A percentile compares a stretch with the other conserved stretches of the same genome.
These are phyloP conservation scores for Ceratobasidium theobromae DNA, from an alignment of 1,284 basidiomycete genomes.

Conservation along the genomic window DNA sequence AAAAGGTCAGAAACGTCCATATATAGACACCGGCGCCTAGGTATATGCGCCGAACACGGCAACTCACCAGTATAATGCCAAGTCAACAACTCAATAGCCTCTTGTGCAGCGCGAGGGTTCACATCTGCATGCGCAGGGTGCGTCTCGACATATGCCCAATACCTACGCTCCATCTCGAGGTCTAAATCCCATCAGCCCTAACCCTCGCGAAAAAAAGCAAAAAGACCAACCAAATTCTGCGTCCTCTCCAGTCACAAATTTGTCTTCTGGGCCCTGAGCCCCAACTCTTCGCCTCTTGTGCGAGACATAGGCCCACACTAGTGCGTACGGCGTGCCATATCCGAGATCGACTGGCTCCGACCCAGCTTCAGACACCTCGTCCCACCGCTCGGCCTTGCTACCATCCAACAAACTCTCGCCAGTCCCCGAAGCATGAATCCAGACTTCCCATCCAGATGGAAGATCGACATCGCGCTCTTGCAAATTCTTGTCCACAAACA, in stretches of 20 bases:
- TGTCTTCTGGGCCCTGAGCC: constrained; percentile 12
- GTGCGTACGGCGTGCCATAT: constrained; percentile 10
- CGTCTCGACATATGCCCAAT: constrained; percentile 34
- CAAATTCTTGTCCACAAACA: constrained; percentile 25
- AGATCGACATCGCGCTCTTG: constrained; percentile 21
- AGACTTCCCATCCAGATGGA: constrained; percentile 23
- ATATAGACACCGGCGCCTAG: background rate
- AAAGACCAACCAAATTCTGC: constrained; percentile 18
- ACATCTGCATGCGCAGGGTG: constrained; percentile 34
- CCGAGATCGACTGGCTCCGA: constrained; percentile 17
- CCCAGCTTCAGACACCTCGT: constrained; percentile 1
- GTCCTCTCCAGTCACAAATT: constrained; percentile 20
- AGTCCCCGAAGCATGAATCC: constrained; percentile 14
- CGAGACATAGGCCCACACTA: constrained; percentile 22
- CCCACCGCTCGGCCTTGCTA: constrained; percentile 6
- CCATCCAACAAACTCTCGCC: constrained; percentile 4
- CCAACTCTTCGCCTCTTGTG: constrained; percentile 26
- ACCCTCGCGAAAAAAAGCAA: background rate
- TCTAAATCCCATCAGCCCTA: constrained; percentile 18
- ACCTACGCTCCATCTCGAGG: constrained; percentile 28
- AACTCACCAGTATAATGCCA: constrained; percentile 35
- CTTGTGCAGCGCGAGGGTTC: constrained; percentile 30
- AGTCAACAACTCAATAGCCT: constrained; percentile 34
- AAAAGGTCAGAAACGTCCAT: too few relatives aligned
- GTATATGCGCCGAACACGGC: background rate